Conservation (phyloP, 1,284 basidiomycete species). For the Sparassis latifolia region DNA sequence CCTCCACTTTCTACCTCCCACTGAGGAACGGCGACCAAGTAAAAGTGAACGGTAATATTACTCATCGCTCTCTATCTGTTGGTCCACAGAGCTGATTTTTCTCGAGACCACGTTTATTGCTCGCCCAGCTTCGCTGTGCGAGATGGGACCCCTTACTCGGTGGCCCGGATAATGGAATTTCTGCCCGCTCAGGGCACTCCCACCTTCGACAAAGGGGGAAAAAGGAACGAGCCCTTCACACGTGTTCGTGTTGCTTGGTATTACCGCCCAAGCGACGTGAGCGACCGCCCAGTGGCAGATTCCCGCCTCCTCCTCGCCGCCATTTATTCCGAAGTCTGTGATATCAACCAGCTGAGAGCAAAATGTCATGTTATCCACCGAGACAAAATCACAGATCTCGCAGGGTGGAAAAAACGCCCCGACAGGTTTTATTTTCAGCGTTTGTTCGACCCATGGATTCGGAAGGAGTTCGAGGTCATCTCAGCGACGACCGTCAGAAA, state of each 20-base stretch:
- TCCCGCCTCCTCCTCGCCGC: slow-evolving; percentile 87
- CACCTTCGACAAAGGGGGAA: slow-evolving; percentile 39
- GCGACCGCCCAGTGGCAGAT: slow-evolving; percentile 79
- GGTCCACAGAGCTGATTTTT: slow-evolving; percentile 28
- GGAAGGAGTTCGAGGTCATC: slow-evolving; percentile 96
- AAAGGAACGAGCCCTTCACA: slow-evolving; percentile 54
- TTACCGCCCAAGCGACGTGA: slow-evolving; percentile 87
- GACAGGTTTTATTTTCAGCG: slow-evolving; percentile 95
- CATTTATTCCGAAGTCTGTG: slow-evolving; percentile 93
- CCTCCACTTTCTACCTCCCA: slow-evolving; percentile 25
- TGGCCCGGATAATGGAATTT: slow-evolving; percentile 95
- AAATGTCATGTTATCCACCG: slow-evolving; percentile 91
- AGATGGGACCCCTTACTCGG: slow-evolving; percentile 88
- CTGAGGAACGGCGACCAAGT: slow-evolving; percentile 77
- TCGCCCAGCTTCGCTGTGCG: slow-evolving; percentile 86
- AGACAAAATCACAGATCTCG: slow-evolving; percentile 89
- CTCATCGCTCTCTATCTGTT: slow-evolving; percentile 8
- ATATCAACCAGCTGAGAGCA: slow-evolving; percentile 85
- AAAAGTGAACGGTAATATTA: slow-evolving; percentile 68
- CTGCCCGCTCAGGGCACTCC: slow-evolving; percentile 67
- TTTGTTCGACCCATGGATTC: slow-evolving; percentile 95
- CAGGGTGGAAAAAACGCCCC: slow-evolving; percentile 92
- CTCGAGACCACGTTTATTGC: slow-evolving; percentile 89
- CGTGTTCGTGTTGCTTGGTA: slow-evolving; percentile 90
- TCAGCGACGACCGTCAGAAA: slow-evolving; percentile 84